Evolutionary conservation across 257 asterid species (phyloP).

Genomic region (Ehretia macrophylla): DNA sequence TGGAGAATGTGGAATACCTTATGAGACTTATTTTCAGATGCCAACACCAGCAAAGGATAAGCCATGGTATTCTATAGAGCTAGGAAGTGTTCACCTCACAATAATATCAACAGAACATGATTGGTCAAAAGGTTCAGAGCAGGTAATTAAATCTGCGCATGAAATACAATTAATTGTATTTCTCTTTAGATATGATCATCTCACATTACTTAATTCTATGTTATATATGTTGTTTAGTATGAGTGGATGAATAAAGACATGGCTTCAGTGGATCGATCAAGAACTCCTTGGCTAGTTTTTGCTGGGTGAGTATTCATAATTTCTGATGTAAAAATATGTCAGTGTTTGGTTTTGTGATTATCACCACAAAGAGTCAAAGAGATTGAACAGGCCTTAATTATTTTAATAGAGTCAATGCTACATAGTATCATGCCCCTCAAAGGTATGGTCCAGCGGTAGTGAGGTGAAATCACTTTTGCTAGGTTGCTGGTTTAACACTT

Average conservation of each 20-base stretch:
- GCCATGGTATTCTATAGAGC: constrained; percentile 93
- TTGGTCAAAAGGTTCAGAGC: constrained; percentile 51
- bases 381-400: too few species aligned
- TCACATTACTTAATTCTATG: neutral
- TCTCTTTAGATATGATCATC: neutral
- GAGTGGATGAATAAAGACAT: constrained; percentile 75
- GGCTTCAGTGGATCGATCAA: constrained; percentile 57
- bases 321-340: neutral
- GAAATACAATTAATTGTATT: too few species aligned
- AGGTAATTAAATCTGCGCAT: too few species aligned
- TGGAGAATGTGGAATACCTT: constrained; percentile 94
- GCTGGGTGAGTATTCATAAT: constrained; percentile 43
- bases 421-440: too few species aligned
- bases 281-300: constrained; percentile 85
- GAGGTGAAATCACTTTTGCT: too few species aligned
- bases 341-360: too few species aligned
- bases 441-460: too few species aligned
- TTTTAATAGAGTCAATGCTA: too few species aligned
- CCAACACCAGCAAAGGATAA: constrained; percentile 63
- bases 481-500: too few species aligned
- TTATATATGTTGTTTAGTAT: constrained; percentile 29
- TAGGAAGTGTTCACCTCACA: constrained; percentile 72
- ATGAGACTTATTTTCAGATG: constrained; percentile 87
- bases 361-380: too few species aligned
- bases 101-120: constrained; percentile 80